Conservation (phyloP, 2,329 filamentous ascomycete genomes). For the Verticillium dahliae region DNA sequence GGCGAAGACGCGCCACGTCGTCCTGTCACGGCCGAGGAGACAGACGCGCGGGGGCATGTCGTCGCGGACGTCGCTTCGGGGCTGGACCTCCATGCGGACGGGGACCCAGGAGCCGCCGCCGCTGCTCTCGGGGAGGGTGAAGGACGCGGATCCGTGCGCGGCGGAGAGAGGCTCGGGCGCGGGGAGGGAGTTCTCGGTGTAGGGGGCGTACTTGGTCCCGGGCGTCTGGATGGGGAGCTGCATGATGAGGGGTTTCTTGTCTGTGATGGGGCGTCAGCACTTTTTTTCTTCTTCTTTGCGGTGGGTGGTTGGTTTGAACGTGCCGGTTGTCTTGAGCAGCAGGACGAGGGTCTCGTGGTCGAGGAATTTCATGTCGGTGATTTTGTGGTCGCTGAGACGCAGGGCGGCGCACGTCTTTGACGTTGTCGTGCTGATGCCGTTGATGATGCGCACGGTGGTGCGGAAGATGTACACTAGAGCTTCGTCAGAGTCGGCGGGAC, state of each 20-base stretch:
- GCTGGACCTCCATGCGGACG: constrained; percentile 45
- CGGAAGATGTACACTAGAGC: constrained; percentile 51
- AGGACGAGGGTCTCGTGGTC: constrained; percentile 51
- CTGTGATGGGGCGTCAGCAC: constrained; percentile 9
- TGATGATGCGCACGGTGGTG: constrained; percentile 42
- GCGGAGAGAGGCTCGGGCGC: neutral
- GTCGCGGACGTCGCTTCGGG: constrained; percentile 33
- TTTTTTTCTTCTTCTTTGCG: too few species aligned
- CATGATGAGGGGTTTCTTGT: constrained; percentile 19
- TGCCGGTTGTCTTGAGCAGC: neutral
- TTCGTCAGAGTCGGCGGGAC: neutral
- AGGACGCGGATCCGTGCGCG: neutral
- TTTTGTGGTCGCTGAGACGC: constrained; percentile 31
- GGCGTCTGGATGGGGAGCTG: constrained; percentile 29
- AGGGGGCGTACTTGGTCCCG: constrained; percentile 27
- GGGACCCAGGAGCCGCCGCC: constrained; percentile 28
- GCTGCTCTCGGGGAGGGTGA: constrained; percentile 9
- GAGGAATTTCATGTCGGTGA: constrained; percentile 63
- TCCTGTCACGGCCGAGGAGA: constrained; percentile 40
- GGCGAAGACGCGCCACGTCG: constrained; percentile 40
- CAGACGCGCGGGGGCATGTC: constrained; percentile 43
- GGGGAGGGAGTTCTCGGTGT: constrained; percentile 17
- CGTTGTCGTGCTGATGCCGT: constrained; percentile 49
- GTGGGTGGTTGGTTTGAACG: neutral
- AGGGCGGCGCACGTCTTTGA: constrained; percentile 32